Base-by-base conservation (phyloP, 2,329 filamentous ascomycete genomes). In the Botrytis aclada region DNA sequence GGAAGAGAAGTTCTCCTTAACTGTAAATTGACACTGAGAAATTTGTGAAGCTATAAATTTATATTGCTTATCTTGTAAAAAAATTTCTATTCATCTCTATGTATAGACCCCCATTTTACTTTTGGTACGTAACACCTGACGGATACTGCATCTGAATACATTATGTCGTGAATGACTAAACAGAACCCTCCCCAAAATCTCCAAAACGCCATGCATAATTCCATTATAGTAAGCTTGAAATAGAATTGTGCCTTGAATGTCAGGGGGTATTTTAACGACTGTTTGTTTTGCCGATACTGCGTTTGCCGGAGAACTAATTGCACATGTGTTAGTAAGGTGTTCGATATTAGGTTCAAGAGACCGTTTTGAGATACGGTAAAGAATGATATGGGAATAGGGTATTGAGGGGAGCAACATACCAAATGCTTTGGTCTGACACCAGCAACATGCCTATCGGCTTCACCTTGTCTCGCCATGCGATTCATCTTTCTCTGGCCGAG, bases 401-500 rank as follows among this genome's bases (percentile, higher is more conserved):
- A 18, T 66, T 65, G 4, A 47, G 47, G 73, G 62, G 63, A 73
- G 47, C 61, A 76, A 88, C 91, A 83, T 88, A 97, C 92, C 88
- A 99, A 87, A 85, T 98, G 96, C 86, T 97, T 99, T 75, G 91
- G 89, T 83, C 97, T 84, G 70, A 93, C 88, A 54, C 93, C 92
- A 72, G 91, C 91, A 75, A 90, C 90, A 84, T 98, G 95, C 82
- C 97, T 90, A 87, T 99, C 96, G 75, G 92, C 95, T 86, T 99
- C 96, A 87, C 96, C 96, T 87, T 97, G 93, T 83, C 95, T 91
- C 62, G 96, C 96, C 92, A 97, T 96, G 77, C 95, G 90, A 86
- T 99, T 99, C 94, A 97, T 98, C 89, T 94, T 95, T 88, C 95
- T 94, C 90, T 99, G 97, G 80, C 91, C 88, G 81, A 99, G 85